Percentiles rank a stretch among this genome's conserved stretches.
phyloP scores from a whole-genome alignment of 129 eudicot genomes.

The Escallonia rubra region DNA sequence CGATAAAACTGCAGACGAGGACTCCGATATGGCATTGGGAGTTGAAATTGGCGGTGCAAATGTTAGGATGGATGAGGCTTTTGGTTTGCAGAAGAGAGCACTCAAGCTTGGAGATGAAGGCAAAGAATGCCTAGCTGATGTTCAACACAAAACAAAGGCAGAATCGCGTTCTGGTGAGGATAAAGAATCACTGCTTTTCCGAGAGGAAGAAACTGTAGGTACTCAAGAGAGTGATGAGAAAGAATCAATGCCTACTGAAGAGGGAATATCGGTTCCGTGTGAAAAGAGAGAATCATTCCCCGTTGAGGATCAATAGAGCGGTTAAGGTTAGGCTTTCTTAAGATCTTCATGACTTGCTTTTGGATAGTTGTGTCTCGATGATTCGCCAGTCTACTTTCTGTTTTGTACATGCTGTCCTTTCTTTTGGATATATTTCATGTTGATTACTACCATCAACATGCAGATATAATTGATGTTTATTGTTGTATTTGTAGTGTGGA shows the following conservation, averaged over 20 bases:
- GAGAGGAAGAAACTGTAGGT: background rate
- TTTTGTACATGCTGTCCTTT: background rate
- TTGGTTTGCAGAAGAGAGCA: constrained; percentile 19
- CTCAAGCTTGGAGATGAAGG: constrained; percentile 6
- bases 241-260: constrained; percentile 1
- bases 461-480: background rate
- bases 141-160: background rate
- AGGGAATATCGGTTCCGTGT: background rate
- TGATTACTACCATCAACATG: background rate
- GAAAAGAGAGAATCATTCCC: background rate
- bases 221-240: constrained; percentile 5
- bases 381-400: background rate
- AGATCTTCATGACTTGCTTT: background rate
- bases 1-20: constrained; percentile 28
- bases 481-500: background rate
- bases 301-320: background rate
- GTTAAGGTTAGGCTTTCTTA: background rate
- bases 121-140: background rate
- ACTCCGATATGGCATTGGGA: constrained; percentile 10
- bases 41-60: constrained; percentile 31
- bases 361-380: too few species aligned
- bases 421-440: background rate
- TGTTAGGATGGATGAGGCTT: constrained; percentile 20
- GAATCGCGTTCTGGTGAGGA: background rate
- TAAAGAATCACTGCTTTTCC: background rate